A percentile compares a stretch with the other conserved stretches of the same genome.
Conservation (phyloP, 73 alveolate species). For the Loxodes magnus region DNA sequence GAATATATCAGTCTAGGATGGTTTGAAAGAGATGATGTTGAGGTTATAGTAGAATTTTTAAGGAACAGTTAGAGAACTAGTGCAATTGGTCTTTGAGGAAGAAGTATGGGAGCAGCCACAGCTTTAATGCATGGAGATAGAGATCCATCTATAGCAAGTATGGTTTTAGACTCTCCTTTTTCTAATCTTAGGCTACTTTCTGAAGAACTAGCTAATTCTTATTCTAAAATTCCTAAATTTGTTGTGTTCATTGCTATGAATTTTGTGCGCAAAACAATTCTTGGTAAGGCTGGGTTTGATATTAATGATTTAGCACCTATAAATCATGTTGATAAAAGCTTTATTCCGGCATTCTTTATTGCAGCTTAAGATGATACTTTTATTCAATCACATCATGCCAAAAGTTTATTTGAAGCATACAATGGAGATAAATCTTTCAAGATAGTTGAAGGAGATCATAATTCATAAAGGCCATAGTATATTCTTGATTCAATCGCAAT, state of each 20-base stretch:
- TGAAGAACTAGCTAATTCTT: conserved; percentile 15
- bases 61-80: conserved; percentile 31
- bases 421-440: conserved; percentile 65
- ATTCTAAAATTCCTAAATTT: conserved; percentile 34
- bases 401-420: conserved; percentile 60
- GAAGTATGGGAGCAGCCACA: conserved; percentile 93
- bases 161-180: conserved; percentile 78
- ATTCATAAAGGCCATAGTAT: conserved; percentile 10
- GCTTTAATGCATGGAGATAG: conserved; percentile 62
- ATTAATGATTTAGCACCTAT: conserved; percentile 64
- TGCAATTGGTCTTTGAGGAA: conserved; percentile 86
- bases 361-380: conserved; percentile 83
- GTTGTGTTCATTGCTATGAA: conserved; percentile 56
- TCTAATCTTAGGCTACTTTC: conserved; percentile 56
- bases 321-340: conserved; percentile 48
- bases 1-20: conserved; percentile 46
- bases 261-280: conserved; percentile 55
- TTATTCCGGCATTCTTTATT: conserved; percentile 77
- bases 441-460: conserved; percentile 16
- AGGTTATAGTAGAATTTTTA: conserved; percentile 38
- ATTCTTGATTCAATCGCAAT: background rate
- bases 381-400: conserved; percentile 76
- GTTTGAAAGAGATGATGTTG: conserved; percentile 41
- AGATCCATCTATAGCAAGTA: conserved; percentile 36
- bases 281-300: conserved; percentile 80